Evolutionary conservation across 1,284 basidiomycete species (phyloP), one percentile per base, ranked within the genome.

Genomic region (Ceratobasidium sp.): DNA sequence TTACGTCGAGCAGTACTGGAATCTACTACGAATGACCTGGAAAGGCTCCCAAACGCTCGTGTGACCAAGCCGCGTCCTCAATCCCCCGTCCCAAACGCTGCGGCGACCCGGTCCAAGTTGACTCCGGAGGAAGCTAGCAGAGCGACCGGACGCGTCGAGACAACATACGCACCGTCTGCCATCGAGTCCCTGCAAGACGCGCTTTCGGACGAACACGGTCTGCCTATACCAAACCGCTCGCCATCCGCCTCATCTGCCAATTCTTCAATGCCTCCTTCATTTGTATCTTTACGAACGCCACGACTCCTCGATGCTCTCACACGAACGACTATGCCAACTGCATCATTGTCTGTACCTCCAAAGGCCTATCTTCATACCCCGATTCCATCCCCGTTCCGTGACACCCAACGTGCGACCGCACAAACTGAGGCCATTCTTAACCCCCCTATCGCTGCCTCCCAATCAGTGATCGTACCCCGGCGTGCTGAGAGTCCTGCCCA

Each of bases 251-350:
- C 73, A 42, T 66, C 78, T 20, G 26, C 71, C 39, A 61, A 69
- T 13, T 33, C 77, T 53, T 46, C 61, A 9, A 76, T 78, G 63
- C 70, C 78, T 42, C 77, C 58, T 63, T 64, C 78, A 46, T 68
- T 68, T 53, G n/a, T 68, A 64, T 61, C 78, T 1, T 51, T 40
- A 12, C 73, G 81, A 76, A 80, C 89, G 1, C 91, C 92, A 3
- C 88, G 89, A 56, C 89, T 91, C 79, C 86, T 94, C 79, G 89
- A 90, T 80, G 87, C 84, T 81, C 89, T 93, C 66, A 88, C 91
- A 9, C 89, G 91, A 67, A 87, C 89, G 1, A 90, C 92, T 0
- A 87, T 93, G 55, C 92, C 93, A 23, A 92, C 90, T 20, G 86
- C 92, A 1, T 90, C 90, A 1, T 84, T 93, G 9, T 86, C 88